Evolutionary conservation across 805 yeast species (phyloP), one percentile per base, ranked within the genome.

Genomic region (Nakazawaea molendinolei): DNA sequence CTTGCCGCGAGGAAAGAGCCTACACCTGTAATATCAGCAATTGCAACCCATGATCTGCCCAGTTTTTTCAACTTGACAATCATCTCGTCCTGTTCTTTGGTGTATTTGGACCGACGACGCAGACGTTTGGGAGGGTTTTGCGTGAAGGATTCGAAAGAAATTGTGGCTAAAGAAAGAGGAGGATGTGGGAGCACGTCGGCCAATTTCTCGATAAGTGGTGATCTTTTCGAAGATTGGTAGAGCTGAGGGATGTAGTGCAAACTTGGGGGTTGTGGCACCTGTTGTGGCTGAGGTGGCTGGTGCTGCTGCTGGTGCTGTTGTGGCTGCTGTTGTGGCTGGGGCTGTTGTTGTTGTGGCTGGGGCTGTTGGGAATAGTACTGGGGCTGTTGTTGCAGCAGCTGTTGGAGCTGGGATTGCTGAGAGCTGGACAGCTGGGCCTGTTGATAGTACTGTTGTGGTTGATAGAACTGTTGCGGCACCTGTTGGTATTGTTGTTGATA

Each of bases 21-120:
- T 20, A 81, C 80, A 4, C 71, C 67, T 2, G 85, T 71, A 3
- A 63, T 58, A 36, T 75, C 74, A 0, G 89, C 86, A 31, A 82
- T 82, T 42, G 80, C 86, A 5, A 71, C 76, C 90, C 92, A 82
- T 1, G 76, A 59, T 44, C 71, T 73, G 21, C 89, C 86, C 32
- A 68, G 65, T 38, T 63, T 65, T 52, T 82, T 83, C 52, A 82
- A 54, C 14, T 61, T 60, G 6, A 82, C 68, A 24, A 82, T 82
- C 57, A 76, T 44, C 3, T 68, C 71, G 53, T 82, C 92, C 52
- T 82, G 90, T 40, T 73, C 77, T 42, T 69, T 63, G 18, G 82
- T 63, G 53, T 79, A 82, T 51, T 83, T 82, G n/a, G 86, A 76
- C 47, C 70, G 74, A 34, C 86, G 63, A 45, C 71, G 71, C 7